Base-by-base conservation (phyloP, 2,329 filamentous ascomycete genomes). In the Cytospora paraplurivora region DNA sequence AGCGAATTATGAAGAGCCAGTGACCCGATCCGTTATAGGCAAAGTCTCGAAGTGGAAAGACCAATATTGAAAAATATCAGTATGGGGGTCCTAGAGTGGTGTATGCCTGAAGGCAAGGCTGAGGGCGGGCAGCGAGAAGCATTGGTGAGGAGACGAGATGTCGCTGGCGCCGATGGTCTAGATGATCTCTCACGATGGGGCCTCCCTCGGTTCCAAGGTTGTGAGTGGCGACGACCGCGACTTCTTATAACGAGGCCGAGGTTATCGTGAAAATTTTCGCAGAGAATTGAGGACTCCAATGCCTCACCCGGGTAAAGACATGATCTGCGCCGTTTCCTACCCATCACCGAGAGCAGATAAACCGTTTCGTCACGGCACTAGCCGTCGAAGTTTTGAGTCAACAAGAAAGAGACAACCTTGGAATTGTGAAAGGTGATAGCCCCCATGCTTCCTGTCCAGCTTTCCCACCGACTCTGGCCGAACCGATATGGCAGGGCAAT, bases 211-310 rank as follows among this genome's bases (percentile, higher is more conserved):
- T 19, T 19, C 47, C n/a, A 44, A 35, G 44, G 37, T 38, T 49
- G 61, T 47, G 38, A 21, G 56, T 53, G 62, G 56, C 37, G 33
- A 49, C n/a, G 11, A 56, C 56, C 33, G 32, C 38, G 19, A 56
- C 32, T 63, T 47, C 53, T 63, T 66, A 66, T 66, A 66, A 44
- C 35, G 41, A n/a, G 19, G 51, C 51, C 32, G 64, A 61, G 53
- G 57, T 38, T 56, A 66, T 66, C 64, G 52, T 53, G 64, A 56
- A 34, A 55, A 61, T 55, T 27, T 8, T 54, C 27, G 27, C n/a
- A n/a, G n/a, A 57, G 34, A 57, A 58, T 63, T 66, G 64, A 63
- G 64, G 64, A 60, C 64, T 66, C 64, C 64, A 56, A 61, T 55
- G 61, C 19, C 47, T 64, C 53, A 47, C 35, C 60, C 50, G 50